phyloP scores from a whole-genome alignment of 257 asterid genomes.

The Apocynum venetum region DNA sequence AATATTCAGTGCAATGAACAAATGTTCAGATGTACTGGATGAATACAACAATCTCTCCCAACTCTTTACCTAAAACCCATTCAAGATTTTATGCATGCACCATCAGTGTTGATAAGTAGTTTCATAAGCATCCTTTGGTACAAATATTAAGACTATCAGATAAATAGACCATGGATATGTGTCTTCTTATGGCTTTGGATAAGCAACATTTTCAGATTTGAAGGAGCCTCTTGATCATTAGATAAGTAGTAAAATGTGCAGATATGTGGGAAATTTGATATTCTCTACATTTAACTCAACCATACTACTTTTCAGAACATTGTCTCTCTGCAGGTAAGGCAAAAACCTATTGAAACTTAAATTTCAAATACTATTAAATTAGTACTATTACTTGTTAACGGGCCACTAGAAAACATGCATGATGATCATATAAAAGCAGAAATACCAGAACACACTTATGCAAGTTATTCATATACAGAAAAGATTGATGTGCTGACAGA shows the following conservation, averaged over 20 bases:
- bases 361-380: neutral
- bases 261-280: neutral
- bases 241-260: neutral
- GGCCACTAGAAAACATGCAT: neutral
- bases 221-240: neutral
- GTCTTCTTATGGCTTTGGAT: neutral
- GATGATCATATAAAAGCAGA: neutral
- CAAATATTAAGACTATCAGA: neutral
- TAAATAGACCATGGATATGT: neutral
- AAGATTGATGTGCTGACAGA: neutral
- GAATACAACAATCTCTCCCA: neutral
- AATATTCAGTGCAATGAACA: neutral
- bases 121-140: neutral
- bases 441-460: neutral
- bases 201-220: neutral
- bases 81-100: neutral
- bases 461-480: neutral
- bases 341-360: neutral
- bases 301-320: neutral
- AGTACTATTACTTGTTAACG: neutral
- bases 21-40: neutral
- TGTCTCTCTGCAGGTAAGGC: neutral
- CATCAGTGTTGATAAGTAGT: neutral
- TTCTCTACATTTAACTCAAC: neutral
- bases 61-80: neutral